These are phyloP conservation scores for Mycena citricolor DNA, from an alignment of 1,284 basidiomycete genomes.

Conservation along the genomic window DNA sequence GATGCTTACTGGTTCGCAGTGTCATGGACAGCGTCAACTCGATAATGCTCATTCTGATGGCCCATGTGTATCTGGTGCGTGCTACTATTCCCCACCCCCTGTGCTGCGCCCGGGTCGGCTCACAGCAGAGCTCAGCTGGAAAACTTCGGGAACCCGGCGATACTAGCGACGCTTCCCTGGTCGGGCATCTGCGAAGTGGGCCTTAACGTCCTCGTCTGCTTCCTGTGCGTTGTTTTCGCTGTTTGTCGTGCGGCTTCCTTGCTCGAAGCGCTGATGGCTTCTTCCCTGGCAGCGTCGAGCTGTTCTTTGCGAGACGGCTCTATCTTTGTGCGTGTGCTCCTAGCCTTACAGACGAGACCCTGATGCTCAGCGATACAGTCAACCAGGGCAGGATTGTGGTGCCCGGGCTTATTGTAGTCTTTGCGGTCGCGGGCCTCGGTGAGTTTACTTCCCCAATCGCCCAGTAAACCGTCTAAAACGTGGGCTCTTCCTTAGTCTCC, in stretches of 20 bases:
- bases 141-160: conserved; percentile 3
- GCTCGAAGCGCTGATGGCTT: neutral
- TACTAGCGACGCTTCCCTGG: neutral
- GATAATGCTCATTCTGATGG: neutral
- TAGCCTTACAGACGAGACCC: neutral
- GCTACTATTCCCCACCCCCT: neutral
- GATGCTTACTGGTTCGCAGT: neutral
- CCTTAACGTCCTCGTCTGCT: conserved; percentile 1
- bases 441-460: no score
- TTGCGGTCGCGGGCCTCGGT: conserved; percentile 4
- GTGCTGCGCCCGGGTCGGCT: neutral
- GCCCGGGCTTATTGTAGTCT: conserved; percentile 5
- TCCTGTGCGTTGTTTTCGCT: neutral
- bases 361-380: no score
- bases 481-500: no score
- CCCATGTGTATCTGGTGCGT: conserved; percentile 7
- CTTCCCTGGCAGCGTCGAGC: neutral
- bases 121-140: no score
- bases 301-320: conserved; percentile 9
- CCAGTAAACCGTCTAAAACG: no score
- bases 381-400: neutral
- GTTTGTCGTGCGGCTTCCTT: neutral
- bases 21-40: neutral
- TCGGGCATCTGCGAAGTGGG: conserved; percentile 2
- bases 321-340: neutral